Conservation (phyloP, 441 rosid genomes). For the Erysimum cheiri region DNA sequence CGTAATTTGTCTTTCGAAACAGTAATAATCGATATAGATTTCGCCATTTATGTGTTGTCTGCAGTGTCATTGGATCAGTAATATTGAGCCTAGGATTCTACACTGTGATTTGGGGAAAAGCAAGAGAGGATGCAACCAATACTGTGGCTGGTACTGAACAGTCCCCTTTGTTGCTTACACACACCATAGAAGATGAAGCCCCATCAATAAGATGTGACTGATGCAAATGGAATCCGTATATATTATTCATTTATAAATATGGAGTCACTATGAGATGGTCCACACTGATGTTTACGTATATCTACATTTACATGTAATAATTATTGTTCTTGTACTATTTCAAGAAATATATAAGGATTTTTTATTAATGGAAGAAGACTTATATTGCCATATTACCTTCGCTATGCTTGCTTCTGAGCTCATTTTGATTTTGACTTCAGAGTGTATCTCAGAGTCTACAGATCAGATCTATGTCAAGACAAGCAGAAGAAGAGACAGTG, state of each 20-base stretch:
- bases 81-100: slow-evolving; percentile 39
- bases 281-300: background rate
- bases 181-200: slow-evolving; percentile 31
- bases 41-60: slow-evolving; percentile 1
- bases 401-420: background rate
- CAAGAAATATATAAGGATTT: background rate
- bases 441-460: background rate
- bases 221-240: slow-evolving; percentile 17
- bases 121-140: slow-evolving; percentile 37
- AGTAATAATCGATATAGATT: background rate
- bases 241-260: background rate
- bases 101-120: slow-evolving; percentile 40
- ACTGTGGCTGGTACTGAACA: slow-evolving; percentile 25
- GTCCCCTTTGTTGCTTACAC: slow-evolving; percentile 31
- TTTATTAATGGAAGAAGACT: background rate
- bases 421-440: slow-evolving; percentile 3
- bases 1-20: background rate
- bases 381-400: background rate
- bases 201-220: slow-evolving; percentile 13
- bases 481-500: slow-evolving; percentile 19
- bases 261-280: background rate
- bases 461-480: slow-evolving; percentile 14
- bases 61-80: slow-evolving; percentile 43
- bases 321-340: background rate
- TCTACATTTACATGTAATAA: background rate